Evolutionary conservation across 148 eudicot genomes (phyloP).

Genomic region (Chenopodium album): DNA sequence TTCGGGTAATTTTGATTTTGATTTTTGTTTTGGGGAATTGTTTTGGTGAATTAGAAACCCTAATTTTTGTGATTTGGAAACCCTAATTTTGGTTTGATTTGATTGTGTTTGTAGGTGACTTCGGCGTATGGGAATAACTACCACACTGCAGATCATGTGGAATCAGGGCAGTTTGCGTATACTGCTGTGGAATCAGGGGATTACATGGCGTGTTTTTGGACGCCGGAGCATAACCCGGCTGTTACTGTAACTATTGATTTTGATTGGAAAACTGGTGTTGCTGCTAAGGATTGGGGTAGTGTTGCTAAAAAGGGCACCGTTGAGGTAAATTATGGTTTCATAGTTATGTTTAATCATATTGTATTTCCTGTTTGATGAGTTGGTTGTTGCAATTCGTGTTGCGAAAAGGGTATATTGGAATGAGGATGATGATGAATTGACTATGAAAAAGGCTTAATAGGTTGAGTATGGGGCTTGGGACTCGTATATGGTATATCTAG

Average conservation of each 20-base stretch:
- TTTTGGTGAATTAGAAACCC: too few species aligned
- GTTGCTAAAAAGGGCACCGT: conserved; percentile 82
- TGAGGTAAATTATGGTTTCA: conserved; percentile 52
- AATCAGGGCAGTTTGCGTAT: conserved; percentile 75
- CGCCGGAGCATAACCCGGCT: conserved; percentile 56
- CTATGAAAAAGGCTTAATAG: neutral
- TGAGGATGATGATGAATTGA: neutral
- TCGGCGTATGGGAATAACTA: conserved; percentile 62
- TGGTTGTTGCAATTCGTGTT: neutral
- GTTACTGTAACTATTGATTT: conserved; percentile 64
- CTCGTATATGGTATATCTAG: too few species aligned
- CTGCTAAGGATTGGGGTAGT: conserved; percentile 84
- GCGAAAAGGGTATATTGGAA: neutral
- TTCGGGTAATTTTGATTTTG: conserved; percentile 42
- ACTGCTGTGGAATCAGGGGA: conserved; percentile 82
- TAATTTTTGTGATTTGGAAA: neutral
- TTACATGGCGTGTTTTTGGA: conserved; percentile 83
- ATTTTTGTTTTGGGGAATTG: neutral
- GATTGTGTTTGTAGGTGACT: conserved; percentile 50
- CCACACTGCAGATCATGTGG: conserved; percentile 62
- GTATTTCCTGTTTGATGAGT: neutral
- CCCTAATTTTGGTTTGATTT: neutral
- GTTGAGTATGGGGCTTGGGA: too few species aligned
- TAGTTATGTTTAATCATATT: neutral
- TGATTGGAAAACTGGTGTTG: conserved; percentile 89